Evolutionary conservation across 2,329 filamentous ascomycete genomes (phyloP), one percentile per base, ranked within the genome.

Genomic region (Pseudogymnoascus sp.): DNA sequence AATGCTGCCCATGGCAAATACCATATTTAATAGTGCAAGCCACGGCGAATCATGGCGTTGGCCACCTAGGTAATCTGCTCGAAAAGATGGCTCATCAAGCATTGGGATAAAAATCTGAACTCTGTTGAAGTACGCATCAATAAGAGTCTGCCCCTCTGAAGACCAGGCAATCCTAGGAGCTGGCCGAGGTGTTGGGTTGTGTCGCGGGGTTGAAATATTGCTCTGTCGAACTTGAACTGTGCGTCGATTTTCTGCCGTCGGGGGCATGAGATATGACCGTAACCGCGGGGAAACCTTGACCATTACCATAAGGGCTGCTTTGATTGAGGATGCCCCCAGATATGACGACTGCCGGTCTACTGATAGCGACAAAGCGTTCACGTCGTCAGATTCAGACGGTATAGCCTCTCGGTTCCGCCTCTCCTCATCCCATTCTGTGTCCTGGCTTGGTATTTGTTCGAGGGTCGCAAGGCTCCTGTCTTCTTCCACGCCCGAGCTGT

Each of bases 41-140:
- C 88, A 92, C 18, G 87, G 81, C 0, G 82, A 78, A 70, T 91
- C 87, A 63, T 79, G 84, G 15, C 87, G 79, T 65, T 84, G 81
- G 9, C 82, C 83, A 63, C 82, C 80, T 13, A 85, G 76, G 67
- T 87, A 88, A 60, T 84, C 83, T 8, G 84, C 83, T 65, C 86
- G 83, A 72, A 91, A 90, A 8, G 82, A 80, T 15, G 82, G 81
- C 72, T 91, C 88, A 66, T 92, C 87, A 2, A 92, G 78, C 80
- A 91, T 85, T 0, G 88, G 88, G 3, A 87, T 82, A 66, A 90
- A 87, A 1, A 86, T 82, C 64, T 91, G 88, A 25, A 89, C 82
- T 33, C 86, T 82, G 66, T 87, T 86, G 72, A 91, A 91, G 72
- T 90, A 91, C n/a, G 86, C 86, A 67, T 90, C 85, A 40, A 90